Evolutionary conservation across 257 asterid genomes (phyloP).

Genomic region (Orobanche coerulescens): DNA sequence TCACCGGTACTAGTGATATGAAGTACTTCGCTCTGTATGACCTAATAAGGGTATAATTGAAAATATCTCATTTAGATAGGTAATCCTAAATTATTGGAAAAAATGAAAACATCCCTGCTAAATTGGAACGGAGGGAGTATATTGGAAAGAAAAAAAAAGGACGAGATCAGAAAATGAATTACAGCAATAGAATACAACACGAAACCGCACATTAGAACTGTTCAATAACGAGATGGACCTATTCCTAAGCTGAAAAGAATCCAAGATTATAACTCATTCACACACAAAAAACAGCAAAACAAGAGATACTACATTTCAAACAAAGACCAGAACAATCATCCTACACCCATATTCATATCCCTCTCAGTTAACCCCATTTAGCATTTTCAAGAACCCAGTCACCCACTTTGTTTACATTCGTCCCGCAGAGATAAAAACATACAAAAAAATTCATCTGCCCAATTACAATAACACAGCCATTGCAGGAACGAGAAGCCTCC

Average conservation of each 20-base stretch:
- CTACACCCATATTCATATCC: no score
- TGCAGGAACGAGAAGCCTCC: neutral
- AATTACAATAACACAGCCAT: neutral
- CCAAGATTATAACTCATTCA: neutral
- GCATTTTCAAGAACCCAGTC: neutral
- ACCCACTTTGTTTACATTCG: no score
- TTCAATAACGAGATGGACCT: neutral
- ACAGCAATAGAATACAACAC: neutral
- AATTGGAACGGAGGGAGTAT: no score
- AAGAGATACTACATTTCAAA: neutral
- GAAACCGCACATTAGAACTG: neutral
- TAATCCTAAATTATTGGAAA: no score
- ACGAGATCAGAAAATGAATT: neutral
- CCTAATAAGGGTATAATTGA: no score
- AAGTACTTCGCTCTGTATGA: no score
- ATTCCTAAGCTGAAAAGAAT: neutral
- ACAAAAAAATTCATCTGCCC: neutral
- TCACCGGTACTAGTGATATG: no score
- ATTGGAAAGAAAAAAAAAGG: neutral
- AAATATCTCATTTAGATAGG: no score
- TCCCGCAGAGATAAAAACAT: neutral
- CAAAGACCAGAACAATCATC: neutral
- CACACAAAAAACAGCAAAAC: neutral
- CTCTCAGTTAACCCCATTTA: neutral
- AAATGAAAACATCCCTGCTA: no score